Evolutionary conservation across 305 asterid genomes (phyloP).

Genomic region (Caryopteris hybrid): DNA sequence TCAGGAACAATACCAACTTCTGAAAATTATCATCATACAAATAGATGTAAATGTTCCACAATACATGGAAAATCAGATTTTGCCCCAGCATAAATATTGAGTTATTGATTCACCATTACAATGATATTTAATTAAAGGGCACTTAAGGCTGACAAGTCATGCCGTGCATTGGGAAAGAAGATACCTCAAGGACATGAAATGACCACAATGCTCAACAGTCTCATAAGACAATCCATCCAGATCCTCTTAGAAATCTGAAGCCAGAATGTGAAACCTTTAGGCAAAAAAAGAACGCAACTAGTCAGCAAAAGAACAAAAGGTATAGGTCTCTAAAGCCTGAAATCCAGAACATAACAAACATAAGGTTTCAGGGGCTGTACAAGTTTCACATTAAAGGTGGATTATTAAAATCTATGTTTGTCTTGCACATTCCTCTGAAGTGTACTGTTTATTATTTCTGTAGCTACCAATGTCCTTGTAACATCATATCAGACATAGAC

Average conservation of each 20-base stretch:
- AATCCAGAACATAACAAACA: no score
- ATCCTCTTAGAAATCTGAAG: conserved; percentile 5
- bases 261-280: no score
- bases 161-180: no score
- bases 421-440: no score
- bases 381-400: no score
- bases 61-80: neutral
- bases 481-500: neutral
- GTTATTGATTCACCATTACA: neutral
- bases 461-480: neutral
- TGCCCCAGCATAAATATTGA: neutral
- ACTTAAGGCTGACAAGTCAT: neutral
- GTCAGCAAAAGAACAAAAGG: no score
- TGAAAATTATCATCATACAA: neutral
- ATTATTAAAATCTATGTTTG: no score
- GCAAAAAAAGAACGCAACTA: no score
- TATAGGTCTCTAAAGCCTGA: no score
- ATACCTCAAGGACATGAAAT: neutral
- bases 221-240: neutral
- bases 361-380: no score
- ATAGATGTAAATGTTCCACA: neutral
- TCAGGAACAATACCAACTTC: neutral
- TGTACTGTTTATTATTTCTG: neutral
- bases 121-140: neutral
- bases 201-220: neutral